Evolutionary conservation across 2,329 filamentous ascomycete genomes (phyloP).

Genomic region (Aspergillus hortae): DNA sequence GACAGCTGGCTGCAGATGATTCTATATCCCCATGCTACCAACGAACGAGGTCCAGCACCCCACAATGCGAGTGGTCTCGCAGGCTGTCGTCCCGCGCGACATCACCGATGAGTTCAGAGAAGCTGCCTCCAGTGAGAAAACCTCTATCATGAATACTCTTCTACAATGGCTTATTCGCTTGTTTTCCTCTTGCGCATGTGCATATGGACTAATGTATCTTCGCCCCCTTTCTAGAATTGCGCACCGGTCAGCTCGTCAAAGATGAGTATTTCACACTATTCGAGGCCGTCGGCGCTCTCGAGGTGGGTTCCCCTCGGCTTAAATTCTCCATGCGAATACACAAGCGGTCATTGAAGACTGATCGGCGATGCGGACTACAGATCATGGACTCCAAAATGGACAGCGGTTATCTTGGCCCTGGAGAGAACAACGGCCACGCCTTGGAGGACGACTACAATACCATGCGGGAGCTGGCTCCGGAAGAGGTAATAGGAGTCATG

Average conservation of each 20-base stretch:
- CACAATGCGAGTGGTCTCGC: constrained; percentile 30
- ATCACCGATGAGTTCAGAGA: constrained; percentile 55
- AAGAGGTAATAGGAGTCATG: constrained; percentile 87
- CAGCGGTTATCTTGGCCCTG: constrained; percentile 75
- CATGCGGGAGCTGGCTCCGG: constrained; percentile 61
- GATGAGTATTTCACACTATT: constrained; percentile 93
- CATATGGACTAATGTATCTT: constrained; percentile 8
- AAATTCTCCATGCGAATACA: background rate
- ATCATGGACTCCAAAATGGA: constrained; percentile 99
- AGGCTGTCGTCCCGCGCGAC: constrained; percentile 44
- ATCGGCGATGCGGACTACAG: constrained; percentile 46
- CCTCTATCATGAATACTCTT: background rate
- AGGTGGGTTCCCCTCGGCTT: constrained; percentile 40
- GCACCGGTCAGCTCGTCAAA: constrained; percentile 81
- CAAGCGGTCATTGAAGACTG: constrained; percentile 7
- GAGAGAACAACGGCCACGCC: constrained; percentile 56
- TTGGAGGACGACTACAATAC: constrained; percentile 81
- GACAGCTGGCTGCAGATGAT: constrained; percentile 25
- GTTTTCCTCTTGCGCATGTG: background rate
- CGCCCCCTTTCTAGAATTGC: constrained; percentile 55
- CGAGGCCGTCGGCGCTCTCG: constrained; percentile 77
- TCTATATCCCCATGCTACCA: constrained; percentile 27
- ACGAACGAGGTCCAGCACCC: constrained; percentile 31
- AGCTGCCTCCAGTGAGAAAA: constrained; percentile 48
- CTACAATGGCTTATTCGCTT: background rate